phyloP scores from a whole-genome alignment of 2,329 filamentous ascomycete species.

The Penicillium sp. region DNA sequence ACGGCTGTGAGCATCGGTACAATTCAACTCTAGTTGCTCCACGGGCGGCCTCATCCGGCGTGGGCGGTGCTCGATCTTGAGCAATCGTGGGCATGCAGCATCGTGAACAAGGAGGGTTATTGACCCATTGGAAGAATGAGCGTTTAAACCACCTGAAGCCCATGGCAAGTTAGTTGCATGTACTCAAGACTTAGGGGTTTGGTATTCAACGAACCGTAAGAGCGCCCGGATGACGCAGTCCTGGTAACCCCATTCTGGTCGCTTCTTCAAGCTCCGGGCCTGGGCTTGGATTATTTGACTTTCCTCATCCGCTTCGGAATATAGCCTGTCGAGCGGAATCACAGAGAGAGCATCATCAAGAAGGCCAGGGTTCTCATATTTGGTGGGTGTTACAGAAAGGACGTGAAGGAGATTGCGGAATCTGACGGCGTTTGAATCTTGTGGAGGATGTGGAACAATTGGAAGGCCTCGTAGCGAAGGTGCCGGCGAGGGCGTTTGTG shows the following conservation, averaged over 20 bases:
- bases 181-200: constrained; percentile 14
- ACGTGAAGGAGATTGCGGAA: constrained; percentile 84
- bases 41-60: constrained; percentile 85
- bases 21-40: constrained; percentile 87
- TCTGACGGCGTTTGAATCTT: constrained; percentile 72
- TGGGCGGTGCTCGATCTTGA: constrained; percentile 81
- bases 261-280: constrained; percentile 83
- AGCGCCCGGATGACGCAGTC: constrained; percentile 92
- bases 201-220: constrained; percentile 65
- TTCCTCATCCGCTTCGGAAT: constrained; percentile 92
- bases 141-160: constrained; percentile 84
- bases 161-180: constrained; percentile 19
- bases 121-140: constrained; percentile 94
- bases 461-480: constrained; percentile 62
- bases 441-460: constrained; percentile 75
- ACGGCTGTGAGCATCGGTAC: constrained; percentile 79
- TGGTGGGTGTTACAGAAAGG: constrained; percentile 83
- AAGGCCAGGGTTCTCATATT: constrained; percentile 95
- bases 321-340: constrained; percentile 88
- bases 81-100: constrained; percentile 84
- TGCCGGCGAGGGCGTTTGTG: constrained; percentile 38
- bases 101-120: constrained; percentile 84
- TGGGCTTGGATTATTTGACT: constrained; percentile 84
- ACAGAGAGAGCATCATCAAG: constrained; percentile 87
- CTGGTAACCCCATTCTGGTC: constrained; percentile 94